Percentiles rank a stretch among this genome's conserved stretches.
Evolutionary conservation across 441 rosid species (phyloP).

Genomic region (Eruca vesicaria): DNA sequence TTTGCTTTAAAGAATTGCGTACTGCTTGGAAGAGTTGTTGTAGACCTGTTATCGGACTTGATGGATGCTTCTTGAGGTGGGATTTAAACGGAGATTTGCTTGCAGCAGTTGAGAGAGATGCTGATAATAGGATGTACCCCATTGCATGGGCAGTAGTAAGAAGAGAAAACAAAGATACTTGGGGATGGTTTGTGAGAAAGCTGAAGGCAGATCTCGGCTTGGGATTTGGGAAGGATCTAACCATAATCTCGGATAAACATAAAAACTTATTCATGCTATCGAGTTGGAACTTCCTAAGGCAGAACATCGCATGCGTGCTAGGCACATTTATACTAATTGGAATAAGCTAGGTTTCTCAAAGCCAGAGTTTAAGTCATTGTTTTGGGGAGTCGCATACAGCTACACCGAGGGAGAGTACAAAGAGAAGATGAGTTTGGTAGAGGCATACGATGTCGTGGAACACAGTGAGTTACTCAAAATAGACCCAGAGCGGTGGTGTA

Average conservation of each 20-base stretch:
- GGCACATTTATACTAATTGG: background rate
- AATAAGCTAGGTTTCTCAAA: background rate
- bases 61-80: background rate
- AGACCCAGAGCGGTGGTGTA: background rate
- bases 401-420: background rate
- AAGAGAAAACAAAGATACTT: background rate
- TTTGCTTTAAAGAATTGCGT: background rate
- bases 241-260: background rate
- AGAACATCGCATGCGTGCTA: background rate
- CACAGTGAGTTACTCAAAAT: background rate
- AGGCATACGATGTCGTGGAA: background rate
- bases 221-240: background rate
- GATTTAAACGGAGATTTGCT: background rate
- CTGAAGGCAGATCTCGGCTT: background rate
- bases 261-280: background rate
- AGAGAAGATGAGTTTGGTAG: background rate
- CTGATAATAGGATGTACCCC: background rate
- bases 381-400: background rate
- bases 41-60: background rate
- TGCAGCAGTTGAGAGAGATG: background rate
- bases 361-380: background rate
- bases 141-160: background rate
- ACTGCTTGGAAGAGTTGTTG: background rate
- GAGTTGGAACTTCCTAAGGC: background rate
- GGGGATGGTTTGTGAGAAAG: background rate